Percentiles rank a stretch among this genome's conserved stretches.
These are phyloP conservation scores for Furcasterigmium furcatum DNA, from an alignment of 2,329 filamentous ascomycete genomes.

Conservation along the genomic window DNA sequence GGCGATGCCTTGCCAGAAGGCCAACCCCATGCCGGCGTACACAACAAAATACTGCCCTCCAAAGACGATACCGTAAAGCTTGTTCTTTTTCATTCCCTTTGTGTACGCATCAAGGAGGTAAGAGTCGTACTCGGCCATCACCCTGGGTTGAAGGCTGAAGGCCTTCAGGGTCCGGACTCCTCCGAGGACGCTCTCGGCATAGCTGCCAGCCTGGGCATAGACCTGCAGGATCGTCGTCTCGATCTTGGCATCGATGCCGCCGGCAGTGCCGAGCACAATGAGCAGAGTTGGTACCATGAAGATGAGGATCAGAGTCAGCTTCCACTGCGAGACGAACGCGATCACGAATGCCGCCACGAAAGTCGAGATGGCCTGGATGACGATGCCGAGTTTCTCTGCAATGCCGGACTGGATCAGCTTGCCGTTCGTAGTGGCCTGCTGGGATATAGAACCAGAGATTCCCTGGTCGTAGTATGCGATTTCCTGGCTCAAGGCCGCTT, in stretches of 20 bases:
- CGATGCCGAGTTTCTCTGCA: slow-evolving; percentile 28
- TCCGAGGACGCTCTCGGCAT: slow-evolving; percentile 21
- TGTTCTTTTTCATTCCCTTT: slow-evolving; percentile 23
- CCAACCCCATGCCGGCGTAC: slow-evolving; percentile 13
- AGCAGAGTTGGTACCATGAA: slow-evolving; percentile 29
- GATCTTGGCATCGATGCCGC: slow-evolving; percentile 18
- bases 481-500: slow-evolving; percentile 44
- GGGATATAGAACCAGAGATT: slow-evolving; percentile 30
- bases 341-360: slow-evolving; percentile 30
- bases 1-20: slow-evolving; percentile 25
- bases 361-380: slow-evolving; percentile 26
- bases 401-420: slow-evolving; percentile 30
- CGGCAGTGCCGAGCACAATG: slow-evolving; percentile 12
- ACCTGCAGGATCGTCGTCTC: slow-evolving; percentile 15
- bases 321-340: slow-evolving; percentile 32
- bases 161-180: slow-evolving; percentile 11
- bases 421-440: slow-evolving; percentile 35
- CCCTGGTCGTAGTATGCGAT: slow-evolving; percentile 44
- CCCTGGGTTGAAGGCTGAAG: slow-evolving; percentile 9
- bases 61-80: slow-evolving; percentile 23
- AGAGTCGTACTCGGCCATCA: slow-evolving; percentile 8
- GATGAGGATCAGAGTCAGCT: slow-evolving; percentile 36
- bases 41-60: slow-evolving; percentile 38
- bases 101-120: slow-evolving; percentile 14
- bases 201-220: slow-evolving; percentile 18